Conservation (phyloP, 257 asterid species). For the Solanum peruvianum region DNA sequence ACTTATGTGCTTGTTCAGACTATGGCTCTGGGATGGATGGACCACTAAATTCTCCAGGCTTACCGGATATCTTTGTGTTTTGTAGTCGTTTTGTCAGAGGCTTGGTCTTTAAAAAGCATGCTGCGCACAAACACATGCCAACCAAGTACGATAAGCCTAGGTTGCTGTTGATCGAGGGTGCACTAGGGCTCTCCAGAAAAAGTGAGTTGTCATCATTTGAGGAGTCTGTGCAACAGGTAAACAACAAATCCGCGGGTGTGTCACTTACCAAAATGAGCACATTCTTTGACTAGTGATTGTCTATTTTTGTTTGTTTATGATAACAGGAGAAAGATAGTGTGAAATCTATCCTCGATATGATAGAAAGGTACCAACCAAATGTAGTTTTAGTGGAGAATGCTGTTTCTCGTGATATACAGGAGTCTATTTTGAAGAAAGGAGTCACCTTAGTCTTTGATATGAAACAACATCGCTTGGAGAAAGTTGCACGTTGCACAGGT, state of each 20-base stretch:
- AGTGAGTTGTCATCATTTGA: constrained; percentile 67
- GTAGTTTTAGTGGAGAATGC: constrained; percentile 88
- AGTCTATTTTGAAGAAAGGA: constrained; percentile 72
- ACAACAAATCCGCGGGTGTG: background rate
- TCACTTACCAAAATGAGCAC: background rate
- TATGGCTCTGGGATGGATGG: background rate
- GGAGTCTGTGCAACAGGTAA: constrained; percentile 76
- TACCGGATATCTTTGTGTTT: background rate
- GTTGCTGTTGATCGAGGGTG: constrained; percentile 63
- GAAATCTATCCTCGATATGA: constrained; percentile 58
- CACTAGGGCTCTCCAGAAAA: constrained; percentile 60
- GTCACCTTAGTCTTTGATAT: constrained; percentile 80
- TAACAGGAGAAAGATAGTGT: constrained; percentile 60
- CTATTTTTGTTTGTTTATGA: background rate
- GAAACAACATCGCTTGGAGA: constrained; percentile 91
- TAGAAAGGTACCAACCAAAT: constrained; percentile 77
- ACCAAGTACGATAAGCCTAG: constrained; percentile 67
- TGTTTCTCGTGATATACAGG: constrained; percentile 88
- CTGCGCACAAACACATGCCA: constrained; percentile 95
- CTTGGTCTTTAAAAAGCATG: constrained; percentile 81
- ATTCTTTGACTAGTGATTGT: background rate
- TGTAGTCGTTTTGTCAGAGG: constrained; percentile 74
- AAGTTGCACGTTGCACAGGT: constrained; percentile 80
- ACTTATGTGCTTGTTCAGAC: background rate
- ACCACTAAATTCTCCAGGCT: background rate